Conservation (phyloP, 768 basidiomycete genomes). For the Udeniomyces megalosporus region DNA sequence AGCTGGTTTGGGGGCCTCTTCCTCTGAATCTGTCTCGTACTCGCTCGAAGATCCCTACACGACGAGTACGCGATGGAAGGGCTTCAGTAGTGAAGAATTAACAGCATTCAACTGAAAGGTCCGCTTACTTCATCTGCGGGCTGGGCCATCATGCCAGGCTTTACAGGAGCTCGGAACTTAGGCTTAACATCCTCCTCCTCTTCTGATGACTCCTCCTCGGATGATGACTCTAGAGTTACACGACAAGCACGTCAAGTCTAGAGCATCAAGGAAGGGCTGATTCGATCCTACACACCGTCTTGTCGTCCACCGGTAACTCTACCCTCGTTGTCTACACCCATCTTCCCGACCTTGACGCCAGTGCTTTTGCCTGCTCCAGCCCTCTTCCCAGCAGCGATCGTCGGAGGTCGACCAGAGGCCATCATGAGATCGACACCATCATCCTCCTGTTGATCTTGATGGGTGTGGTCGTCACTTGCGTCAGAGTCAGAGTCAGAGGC, state of each 20-base stretch:
- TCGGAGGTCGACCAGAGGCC: neutral
- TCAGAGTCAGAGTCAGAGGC: slow-evolving; percentile 12
- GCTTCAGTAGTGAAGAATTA: too few species aligned
- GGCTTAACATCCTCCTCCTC: slow-evolving; percentile 10
- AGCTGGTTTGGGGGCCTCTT: slow-evolving; percentile 41
- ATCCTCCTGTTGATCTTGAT: neutral
- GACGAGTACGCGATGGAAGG: neutral
- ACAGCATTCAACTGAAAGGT: slow-evolving; percentile 24
- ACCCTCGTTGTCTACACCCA: slow-evolving; percentile 4
- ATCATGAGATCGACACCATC: neutral
- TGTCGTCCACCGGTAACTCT: slow-evolving; percentile 4
- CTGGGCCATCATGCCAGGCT: neutral
- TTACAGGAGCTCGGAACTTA: slow-evolving; percentile 5
- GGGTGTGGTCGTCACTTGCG: neutral
- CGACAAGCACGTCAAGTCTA: neutral
- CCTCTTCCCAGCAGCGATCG: too few species aligned
- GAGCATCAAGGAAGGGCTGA: neutral
- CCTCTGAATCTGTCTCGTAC: slow-evolving; percentile 25
- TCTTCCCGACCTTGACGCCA: slow-evolving; percentile 10
- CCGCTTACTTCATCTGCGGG: slow-evolving; percentile 2
- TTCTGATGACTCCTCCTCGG: slow-evolving; percentile 1
- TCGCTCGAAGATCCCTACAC: slow-evolving; percentile 19
- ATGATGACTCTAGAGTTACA: neutral
- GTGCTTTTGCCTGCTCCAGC: neutral
- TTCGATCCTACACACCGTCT: slow-evolving; percentile 10